Percentiles rank a stretch among this genome's conserved stretches.
phyloP scores from a whole-genome alignment of 352 stramenopile species.

The Pseudoperonospora humuli region DNA sequence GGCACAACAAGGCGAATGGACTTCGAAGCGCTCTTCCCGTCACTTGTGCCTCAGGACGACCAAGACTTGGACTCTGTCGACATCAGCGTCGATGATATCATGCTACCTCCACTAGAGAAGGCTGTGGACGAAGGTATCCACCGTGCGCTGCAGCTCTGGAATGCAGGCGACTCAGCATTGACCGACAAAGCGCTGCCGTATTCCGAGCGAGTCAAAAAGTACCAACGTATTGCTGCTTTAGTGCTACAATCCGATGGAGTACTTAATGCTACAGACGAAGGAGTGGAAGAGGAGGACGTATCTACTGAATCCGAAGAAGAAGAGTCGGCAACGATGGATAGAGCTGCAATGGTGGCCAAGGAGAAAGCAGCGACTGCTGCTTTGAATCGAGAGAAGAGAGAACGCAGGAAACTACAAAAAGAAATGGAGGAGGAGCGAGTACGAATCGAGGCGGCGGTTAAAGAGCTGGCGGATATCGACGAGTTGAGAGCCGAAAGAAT shows the following conservation, averaged over 20 bases:
- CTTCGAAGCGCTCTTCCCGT: constrained; percentile 51
- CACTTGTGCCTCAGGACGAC: constrained; percentile 22
- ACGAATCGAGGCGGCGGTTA: constrained; percentile 24
- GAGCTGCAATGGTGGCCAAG: constrained; percentile 19
- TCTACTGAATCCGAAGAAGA: constrained; percentile 9
- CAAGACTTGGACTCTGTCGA: constrained; percentile 28
- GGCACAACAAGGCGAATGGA: constrained; percentile 14
- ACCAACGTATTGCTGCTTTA: constrained; percentile 45
- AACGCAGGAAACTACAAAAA: constrained; percentile 17
- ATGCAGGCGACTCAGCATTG: constrained; percentile 36
- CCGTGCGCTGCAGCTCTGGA: constrained; percentile 52
- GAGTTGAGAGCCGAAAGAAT: constrained; percentile 31
- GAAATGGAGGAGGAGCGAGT: constrained; percentile 24
- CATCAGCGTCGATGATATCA: constrained; percentile 43
- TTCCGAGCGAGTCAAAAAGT: constrained; percentile 46
- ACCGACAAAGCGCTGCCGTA: constrained; percentile 47
- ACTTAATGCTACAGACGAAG: constrained; percentile 3
- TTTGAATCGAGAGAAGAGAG: constrained; percentile 11
- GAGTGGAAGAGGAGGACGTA: constrained; percentile 9
- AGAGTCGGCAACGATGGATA: constrained; percentile 2
- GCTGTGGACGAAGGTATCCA: constrained; percentile 51
- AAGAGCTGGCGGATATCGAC: constrained; percentile 33
- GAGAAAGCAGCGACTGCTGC: constrained; percentile 10
- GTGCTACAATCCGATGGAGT: constrained; percentile 36
- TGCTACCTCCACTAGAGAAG: constrained; percentile 42